Percentiles rank a stretch among this genome's conserved stretches.
Conservation (phyloP, 768 basidiomycete genomes). For the Boletus edulis region DNA sequence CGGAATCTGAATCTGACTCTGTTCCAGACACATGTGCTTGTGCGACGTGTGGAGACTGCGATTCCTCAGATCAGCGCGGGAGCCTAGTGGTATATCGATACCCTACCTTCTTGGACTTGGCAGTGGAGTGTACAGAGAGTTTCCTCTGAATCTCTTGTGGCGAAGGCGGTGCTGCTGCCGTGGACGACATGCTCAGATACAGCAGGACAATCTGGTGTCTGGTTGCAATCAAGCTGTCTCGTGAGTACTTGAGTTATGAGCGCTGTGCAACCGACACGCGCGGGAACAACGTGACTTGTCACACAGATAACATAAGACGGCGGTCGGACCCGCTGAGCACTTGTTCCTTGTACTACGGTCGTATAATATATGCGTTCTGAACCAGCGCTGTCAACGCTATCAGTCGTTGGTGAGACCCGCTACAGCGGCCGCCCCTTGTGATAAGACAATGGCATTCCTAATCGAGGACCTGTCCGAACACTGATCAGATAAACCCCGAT, state of each 20-base stretch:
- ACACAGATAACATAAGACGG: conserved; percentile 10
- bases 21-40: conserved; percentile 58
- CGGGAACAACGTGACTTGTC: conserved; percentile 26
- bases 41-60: conserved; percentile 30
- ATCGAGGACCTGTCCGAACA: conserved; percentile 1
- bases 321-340: conserved; percentile 5
- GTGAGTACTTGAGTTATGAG: not conserved
- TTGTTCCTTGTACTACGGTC: not conserved
- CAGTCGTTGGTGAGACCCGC: not conserved
- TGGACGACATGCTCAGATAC: conserved; percentile 24
- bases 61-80: conserved; percentile 17
- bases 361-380: not conserved
- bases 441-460: conserved; percentile 11
- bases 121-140: conserved; percentile 69
- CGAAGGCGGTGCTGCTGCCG: conserved; percentile 60
- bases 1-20: conserved; percentile 86
- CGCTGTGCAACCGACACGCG: conserved; percentile 15
- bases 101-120: conserved; percentile 50
- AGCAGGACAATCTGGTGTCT: not conserved
- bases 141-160: conserved; percentile 86
- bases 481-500: conserved; percentile 20
- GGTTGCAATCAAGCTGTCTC: conserved; percentile 15
- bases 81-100: not conserved
- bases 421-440: not conserved
- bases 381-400: not conserved